These are phyloP conservation scores for Geotrichum bryndzae DNA, from an alignment of 1,139 yeast species.

Conservation along the genomic window DNA sequence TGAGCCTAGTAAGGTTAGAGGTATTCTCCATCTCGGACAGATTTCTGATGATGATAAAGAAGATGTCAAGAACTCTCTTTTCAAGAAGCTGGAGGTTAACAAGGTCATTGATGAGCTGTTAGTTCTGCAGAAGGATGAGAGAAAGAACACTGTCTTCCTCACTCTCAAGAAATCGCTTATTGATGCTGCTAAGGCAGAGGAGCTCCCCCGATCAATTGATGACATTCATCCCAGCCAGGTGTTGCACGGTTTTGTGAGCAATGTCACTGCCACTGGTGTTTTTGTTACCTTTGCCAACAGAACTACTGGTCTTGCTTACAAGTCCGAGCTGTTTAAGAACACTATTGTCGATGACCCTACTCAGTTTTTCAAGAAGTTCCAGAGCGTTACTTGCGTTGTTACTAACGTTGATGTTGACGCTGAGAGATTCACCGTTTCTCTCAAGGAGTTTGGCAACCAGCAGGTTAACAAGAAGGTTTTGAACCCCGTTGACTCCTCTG, in stretches of 20 bases:
- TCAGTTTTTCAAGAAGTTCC: conserved; percentile 51
- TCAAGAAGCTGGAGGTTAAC: conserved; percentile 82
- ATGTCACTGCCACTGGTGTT: conserved; percentile 70
- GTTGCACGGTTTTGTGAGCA: conserved; percentile 68
- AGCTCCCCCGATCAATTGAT: conserved; percentile 59
- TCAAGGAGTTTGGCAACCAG: conserved; percentile 21
- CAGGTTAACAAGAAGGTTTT: conserved; percentile 29
- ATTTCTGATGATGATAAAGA: conserved; percentile 70
- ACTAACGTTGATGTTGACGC: conserved; percentile 17
- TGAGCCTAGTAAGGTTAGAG: conserved; percentile 52
- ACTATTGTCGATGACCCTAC: conserved; percentile 49
- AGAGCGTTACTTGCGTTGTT: conserved; percentile 54
- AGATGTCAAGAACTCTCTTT: conserved; percentile 71
- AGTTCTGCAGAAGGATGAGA: conserved; percentile 62
- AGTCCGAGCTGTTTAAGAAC: conserved; percentile 60
- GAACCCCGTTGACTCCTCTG: conserved; percentile 57
- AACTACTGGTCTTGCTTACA: conserved; percentile 77
- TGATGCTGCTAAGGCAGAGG: conserved; percentile 50
- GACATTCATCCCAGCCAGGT: conserved; percentile 32
- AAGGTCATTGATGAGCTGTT: conserved; percentile 52
- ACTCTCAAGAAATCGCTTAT: conserved; percentile 64
- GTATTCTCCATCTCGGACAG: conserved; percentile 70
- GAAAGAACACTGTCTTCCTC: conserved; percentile 54
- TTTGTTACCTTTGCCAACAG: conserved; percentile 78
- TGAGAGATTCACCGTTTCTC: conserved; percentile 14